Percentiles rank a stretch among this genome's conserved stretches.
Evolutionary conservation across 208 protist genomes (phyloP).

Genomic region (Crithidia thermophila): DNA sequence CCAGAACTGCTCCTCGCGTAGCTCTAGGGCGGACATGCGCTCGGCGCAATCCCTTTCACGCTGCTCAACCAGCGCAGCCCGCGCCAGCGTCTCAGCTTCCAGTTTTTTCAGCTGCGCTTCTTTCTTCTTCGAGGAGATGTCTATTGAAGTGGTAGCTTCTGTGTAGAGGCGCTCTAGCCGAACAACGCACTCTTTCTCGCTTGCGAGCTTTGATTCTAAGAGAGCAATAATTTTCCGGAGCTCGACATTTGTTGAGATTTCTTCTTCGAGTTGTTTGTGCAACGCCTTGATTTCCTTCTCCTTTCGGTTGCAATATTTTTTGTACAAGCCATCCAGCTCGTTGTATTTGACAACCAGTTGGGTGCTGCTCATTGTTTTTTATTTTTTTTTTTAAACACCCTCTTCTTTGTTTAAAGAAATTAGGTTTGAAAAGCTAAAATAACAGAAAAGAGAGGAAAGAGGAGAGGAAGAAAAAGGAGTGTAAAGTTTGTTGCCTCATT

Average conservation of each 20-base stretch:
- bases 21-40: not conserved
- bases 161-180: not conserved
- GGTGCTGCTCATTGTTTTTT: not conserved
- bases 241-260: constrained; percentile 17
- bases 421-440: constrained; percentile 3
- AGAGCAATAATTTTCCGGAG: constrained; percentile 25
- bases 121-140: not conserved
- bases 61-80: constrained; percentile 9
- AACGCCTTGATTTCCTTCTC: constrained; percentile 8
- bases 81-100: not conserved
- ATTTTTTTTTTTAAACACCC: not conserved
- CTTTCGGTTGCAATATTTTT: constrained; percentile 17
- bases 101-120: too few species aligned
- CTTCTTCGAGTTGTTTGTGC: constrained; percentile 11
- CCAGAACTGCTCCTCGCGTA: constrained; percentile 16
- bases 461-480: too few species aligned
- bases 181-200: not conserved
- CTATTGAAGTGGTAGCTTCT: not conserved
- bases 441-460: constrained; percentile 12
- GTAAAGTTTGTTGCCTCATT: too few species aligned
- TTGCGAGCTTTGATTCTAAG: constrained; percentile 12
- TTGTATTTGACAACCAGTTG: constrained; percentile 6
- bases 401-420: not conserved
- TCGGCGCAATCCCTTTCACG: constrained; percentile 10
- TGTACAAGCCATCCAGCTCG: constrained; percentile 27